phyloP scores from a whole-genome alignment of 2,329 filamentous ascomycete genomes.

The Cladosporium sp. region DNA sequence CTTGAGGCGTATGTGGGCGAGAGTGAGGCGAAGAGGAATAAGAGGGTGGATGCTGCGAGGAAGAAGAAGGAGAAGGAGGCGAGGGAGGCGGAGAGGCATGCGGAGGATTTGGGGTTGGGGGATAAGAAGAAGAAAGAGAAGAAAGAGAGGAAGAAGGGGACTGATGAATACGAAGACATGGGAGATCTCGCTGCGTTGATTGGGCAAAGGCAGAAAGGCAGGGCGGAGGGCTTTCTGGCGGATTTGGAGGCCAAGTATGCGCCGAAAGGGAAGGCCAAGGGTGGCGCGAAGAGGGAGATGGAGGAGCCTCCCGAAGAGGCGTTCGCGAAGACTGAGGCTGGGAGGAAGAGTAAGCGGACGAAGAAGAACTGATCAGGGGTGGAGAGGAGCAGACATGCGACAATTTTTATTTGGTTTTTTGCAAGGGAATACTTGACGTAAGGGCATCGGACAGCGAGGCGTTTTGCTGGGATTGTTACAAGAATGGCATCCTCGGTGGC shows the following conservation, averaged over 20 bases:
- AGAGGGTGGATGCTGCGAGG: slow-evolving; percentile 54
- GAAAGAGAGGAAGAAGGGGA: slow-evolving; percentile 42
- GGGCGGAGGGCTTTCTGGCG: slow-evolving; percentile 62
- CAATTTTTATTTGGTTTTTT: background rate
- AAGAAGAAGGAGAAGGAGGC: slow-evolving; percentile 65
- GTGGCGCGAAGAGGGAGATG: slow-evolving; percentile 48
- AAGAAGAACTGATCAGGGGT: slow-evolving; percentile 14
- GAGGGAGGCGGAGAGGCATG: slow-evolving; percentile 62
- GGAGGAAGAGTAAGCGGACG: slow-evolving; percentile 20
- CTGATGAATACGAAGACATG: slow-evolving; percentile 36
- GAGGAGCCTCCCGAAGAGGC: slow-evolving; percentile 62
- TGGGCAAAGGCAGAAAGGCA: slow-evolving; percentile 62
- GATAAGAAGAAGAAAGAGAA: slow-evolving; percentile 48
- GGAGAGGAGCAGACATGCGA: too few species aligned
- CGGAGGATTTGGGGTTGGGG: slow-evolving; percentile 69
- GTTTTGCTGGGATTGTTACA: background rate
- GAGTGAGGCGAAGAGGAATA: slow-evolving; percentile 41
- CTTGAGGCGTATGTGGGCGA: slow-evolving; percentile 71
- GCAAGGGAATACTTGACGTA: background rate
- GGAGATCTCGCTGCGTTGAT: slow-evolving; percentile 70
- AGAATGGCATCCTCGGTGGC: too few species aligned
- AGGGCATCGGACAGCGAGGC: background rate
- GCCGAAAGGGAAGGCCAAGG: slow-evolving; percentile 46
- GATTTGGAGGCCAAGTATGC: slow-evolving; percentile 73
- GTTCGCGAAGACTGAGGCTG: slow-evolving; percentile 41